Conservation (phyloP, 1,284 basidiomycete genomes). For the Cryptococcus floricola region DNA sequence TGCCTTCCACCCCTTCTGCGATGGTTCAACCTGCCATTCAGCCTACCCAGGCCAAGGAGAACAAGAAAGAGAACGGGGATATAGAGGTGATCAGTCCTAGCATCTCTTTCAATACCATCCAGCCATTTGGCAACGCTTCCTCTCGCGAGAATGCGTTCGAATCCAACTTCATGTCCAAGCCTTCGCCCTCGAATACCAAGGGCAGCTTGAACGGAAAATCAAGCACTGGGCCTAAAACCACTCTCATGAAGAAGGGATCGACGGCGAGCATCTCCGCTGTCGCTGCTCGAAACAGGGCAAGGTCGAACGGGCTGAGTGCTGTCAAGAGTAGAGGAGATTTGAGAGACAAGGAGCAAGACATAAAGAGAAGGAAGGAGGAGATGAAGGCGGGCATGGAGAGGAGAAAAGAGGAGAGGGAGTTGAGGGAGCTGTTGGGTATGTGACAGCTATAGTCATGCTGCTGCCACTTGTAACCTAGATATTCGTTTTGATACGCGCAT, state of each 20-base stretch:
- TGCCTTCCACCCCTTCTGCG: conserved; percentile 5
- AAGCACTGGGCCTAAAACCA: not conserved
- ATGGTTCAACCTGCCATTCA: not conserved
- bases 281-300: conserved; percentile 12
- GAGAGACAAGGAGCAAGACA: conserved; percentile 22
- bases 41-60: not conserved
- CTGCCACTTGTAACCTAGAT: not conserved
- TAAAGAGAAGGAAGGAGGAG: conserved; percentile 27
- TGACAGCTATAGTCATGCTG: not conserved
- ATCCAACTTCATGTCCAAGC: conserved; percentile 15
- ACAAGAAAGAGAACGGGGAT: not conserved
- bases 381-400: conserved; percentile 35
- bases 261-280: conserved; percentile 1
- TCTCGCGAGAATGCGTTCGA: conserved; percentile 27
- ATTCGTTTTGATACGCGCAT: not conserved
- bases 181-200: not conserved
- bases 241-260: not conserved
- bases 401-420: conserved; percentile 32
- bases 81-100: not conserved
- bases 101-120: conserved; percentile 5
- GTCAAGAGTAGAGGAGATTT: conserved; percentile 28
- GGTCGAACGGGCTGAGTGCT: conserved; percentile 18
- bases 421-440: conserved; percentile 35
- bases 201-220: not conserved
- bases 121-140: conserved; percentile 31